Percentiles rank a stretch among this genome's conserved stretches.
Evolutionary conservation across 2,329 filamentous ascomycete species (phyloP).

Genomic region (Colletotrichum phormii): DNA sequence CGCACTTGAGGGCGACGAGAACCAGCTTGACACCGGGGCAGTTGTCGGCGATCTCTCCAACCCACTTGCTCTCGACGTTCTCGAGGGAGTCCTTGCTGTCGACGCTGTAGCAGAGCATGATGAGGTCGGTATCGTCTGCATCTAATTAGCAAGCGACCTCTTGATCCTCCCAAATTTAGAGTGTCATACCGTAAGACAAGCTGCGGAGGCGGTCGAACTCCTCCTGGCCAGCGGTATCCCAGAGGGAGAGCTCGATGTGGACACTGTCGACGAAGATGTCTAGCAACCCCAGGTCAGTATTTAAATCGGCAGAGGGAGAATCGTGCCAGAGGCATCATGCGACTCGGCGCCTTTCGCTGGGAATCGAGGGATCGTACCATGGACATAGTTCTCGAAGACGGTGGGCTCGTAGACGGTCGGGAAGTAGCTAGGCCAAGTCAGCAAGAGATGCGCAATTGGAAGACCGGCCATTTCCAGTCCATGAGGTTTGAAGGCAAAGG

Average conservation of each 20-base stretch:
- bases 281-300: conserved; percentile 48
- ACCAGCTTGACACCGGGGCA: conserved; percentile 96
- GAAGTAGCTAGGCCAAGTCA: conserved; percentile 76
- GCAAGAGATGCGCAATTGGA: neutral
- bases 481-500: neutral
- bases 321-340: neutral
- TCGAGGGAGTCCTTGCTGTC: conserved; percentile 97
- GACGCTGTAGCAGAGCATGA: conserved; percentile 99
- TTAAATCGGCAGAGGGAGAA: neutral
- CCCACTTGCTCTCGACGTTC: conserved; percentile 99
- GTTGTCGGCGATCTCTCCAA: conserved; percentile 97
- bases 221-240: conserved; percentile 98
- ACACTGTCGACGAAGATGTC: conserved; percentile 98
- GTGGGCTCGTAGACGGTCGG: conserved; percentile 98
- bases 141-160: neutral
- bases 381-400: conserved; percentile 99
- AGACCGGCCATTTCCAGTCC: neutral
- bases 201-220: conserved; percentile 97
- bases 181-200: conserved; percentile 83
- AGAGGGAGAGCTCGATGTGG: conserved; percentile 96
- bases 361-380: conserved; percentile 70
- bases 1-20: conserved; percentile 95
- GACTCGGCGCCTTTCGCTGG: neutral
- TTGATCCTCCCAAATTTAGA: neutral
- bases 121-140: conserved; percentile 88